A percentile compares a stretch with the other conserved stretches of the same genome.
Conservation (phyloP, 2,329 filamentous ascomycete genomes). For the Cladosporium sp. region DNA sequence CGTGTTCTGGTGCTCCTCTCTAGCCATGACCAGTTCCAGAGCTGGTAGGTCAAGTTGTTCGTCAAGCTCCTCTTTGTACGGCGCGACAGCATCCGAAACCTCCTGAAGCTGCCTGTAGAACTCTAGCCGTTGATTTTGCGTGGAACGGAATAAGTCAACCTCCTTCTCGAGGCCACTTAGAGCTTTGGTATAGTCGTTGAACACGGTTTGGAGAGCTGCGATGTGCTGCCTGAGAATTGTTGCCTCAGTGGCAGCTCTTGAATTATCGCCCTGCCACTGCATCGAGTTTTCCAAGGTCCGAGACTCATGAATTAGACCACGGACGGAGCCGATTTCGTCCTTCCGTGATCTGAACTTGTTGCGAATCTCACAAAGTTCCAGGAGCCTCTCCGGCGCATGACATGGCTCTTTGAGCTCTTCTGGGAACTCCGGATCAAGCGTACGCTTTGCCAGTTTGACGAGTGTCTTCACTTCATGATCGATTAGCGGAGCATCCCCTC, state of each 20-base stretch:
- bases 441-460: conserved; percentile 20
- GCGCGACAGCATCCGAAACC: conserved; percentile 81
- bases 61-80: conserved; percentile 62
- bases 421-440: conserved; percentile 47
- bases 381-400: conserved; percentile 63
- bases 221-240: conserved; percentile 61
- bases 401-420: conserved; percentile 59
- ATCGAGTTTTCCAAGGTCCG: conserved; percentile 58
- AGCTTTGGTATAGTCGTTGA: conserved; percentile 49
- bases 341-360: conserved; percentile 43
- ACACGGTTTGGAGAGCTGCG: conserved; percentile 51
- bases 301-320: conserved; percentile 64
- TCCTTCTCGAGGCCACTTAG: conserved; percentile 59
- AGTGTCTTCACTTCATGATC: conserved; percentile 62
- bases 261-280: conserved; percentile 53
- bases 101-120: conserved; percentile 88
- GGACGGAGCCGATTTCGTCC: conserved; percentile 60
- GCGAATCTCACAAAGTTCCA: conserved; percentile 44
- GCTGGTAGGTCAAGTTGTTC: conserved; percentile 51
- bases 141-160: conserved; percentile 66
- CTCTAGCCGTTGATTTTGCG: conserved; percentile 81
- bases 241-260: conserved; percentile 58
- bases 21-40: conserved; percentile 36
- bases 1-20: conserved; percentile 50
- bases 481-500: conserved; percentile 69